Evolutionary conservation across 192 early-diverging fungal species (phyloP).

Genomic region (Coemansia sp.): DNA sequence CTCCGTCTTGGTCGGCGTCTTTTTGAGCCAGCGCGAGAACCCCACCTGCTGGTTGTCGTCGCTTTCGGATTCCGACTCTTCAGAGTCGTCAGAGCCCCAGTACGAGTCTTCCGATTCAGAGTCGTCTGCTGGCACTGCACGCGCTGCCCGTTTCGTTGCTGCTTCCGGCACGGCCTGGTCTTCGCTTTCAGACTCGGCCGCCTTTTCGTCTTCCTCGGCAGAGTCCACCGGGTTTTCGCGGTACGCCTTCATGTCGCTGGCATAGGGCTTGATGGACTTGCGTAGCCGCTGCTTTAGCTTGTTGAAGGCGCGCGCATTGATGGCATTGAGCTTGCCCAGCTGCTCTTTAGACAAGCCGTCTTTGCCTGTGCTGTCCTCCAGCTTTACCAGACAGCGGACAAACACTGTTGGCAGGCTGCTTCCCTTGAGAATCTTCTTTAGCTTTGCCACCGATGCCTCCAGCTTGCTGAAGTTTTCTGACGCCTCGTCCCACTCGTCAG

Average conservation of each 20-base stretch:
- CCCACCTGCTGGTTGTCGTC: slow-evolving; percentile 22
- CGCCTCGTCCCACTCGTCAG: slow-evolving; percentile 77
- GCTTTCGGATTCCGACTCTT: slow-evolving; percentile 27
- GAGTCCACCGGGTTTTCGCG: slow-evolving; percentile 46
- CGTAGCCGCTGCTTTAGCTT: slow-evolving; percentile 90
- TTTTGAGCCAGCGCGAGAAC: slow-evolving; percentile 52
- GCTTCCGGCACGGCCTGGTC: slow-evolving; percentile 18
- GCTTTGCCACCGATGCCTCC: slow-evolving; percentile 65
- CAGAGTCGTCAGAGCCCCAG: slow-evolving; percentile 20
- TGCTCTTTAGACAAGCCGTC: slow-evolving; percentile 71
- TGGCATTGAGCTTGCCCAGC: slow-evolving; percentile 82
- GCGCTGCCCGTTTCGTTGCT: not conserved
- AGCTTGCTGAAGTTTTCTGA: slow-evolving; percentile 83
- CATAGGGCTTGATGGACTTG: slow-evolving; percentile 80
- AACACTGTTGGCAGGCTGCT: slow-evolving; percentile 29
- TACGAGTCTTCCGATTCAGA: slow-evolving; percentile 13
- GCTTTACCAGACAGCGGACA: slow-evolving; percentile 54
- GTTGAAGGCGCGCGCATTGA: slow-evolving; percentile 78
- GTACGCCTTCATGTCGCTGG: slow-evolving; percentile 69
- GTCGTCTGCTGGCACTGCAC: slow-evolving; percentile 3
- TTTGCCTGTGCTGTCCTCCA: slow-evolving; percentile 68
- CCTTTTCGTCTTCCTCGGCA: slow-evolving; percentile 35
- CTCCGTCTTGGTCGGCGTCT: slow-evolving; percentile 31
- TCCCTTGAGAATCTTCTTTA: slow-evolving; percentile 23
- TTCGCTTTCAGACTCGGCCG: slow-evolving; percentile 23